Base-by-base conservation (phyloP, 2,329 filamentous ascomycete genomes). In the Clathrospora elynae region DNA sequence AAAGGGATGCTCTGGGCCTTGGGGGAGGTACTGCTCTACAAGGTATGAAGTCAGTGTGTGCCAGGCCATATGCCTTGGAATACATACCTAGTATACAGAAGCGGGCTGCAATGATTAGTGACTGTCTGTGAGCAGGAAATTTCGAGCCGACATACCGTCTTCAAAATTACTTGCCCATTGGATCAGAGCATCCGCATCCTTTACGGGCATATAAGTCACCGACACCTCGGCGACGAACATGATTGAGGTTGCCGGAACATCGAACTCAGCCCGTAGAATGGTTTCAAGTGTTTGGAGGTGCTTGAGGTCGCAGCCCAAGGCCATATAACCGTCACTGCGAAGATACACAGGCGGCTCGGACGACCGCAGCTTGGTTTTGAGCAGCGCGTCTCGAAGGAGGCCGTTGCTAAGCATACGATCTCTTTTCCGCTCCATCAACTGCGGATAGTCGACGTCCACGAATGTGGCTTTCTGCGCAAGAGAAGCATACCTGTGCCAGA, bases 161-260 rank as follows among this genome's bases (percentile, higher is more conserved):
- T 82, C 79, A 35, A 95, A 75, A 8, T 73, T 81, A 40, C 83
- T 82, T n/a, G 87, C 85, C 90, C 90, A 96, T 35, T 77, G 66
- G 19, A 96, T 84, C 6, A 96, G 75, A 11, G 79, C 76, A 72
- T 96, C 85, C 5, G 90, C 84, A 26, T 83, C 83, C 14, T 79
- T 68, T 2, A 83, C 81, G 42, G 90, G 83, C 88, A 96, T 95
- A 60, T 95, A 95, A 1, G 90, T 93, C 26, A 95, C 82, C 3
- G 90, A 95, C 10, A 96, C 90, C 70, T 97, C 92, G 1, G 90
- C 90, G 17, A 90, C 80, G 59, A 93, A 95, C 16, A 96, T 74
- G 2, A 96, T 79, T 2, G 79, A 76, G 45, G 80, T 83, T 6
- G 80, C 73, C 1, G 77, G 64, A 11, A 85, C 64, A 25, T 85